Evolutionary conservation across 371 early-diverging fungal genomes (phyloP).

Genomic region (Apophysomyces ossiformis): DNA sequence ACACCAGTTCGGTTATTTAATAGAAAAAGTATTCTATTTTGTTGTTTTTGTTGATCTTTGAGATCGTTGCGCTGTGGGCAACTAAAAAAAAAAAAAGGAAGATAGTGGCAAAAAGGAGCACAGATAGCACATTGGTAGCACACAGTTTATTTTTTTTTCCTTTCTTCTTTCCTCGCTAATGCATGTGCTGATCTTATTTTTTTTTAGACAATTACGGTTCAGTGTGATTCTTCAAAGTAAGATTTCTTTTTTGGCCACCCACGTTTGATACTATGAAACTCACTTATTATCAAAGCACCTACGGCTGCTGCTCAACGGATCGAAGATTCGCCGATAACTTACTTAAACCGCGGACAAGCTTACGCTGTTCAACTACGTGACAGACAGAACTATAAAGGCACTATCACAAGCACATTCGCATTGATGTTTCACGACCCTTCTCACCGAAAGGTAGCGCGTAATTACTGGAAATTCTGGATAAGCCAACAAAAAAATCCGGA

Average conservation of each 20-base stretch:
- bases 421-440: constrained; percentile 77
- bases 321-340: constrained; percentile 58
- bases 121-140: constrained; percentile 9
- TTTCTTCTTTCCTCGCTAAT: background rate
- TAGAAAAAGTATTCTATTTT: background rate
- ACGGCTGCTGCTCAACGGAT: constrained; percentile 40
- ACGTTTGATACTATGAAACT: background rate
- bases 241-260: background rate
- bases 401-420: constrained; percentile 61
- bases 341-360: constrained; percentile 70
- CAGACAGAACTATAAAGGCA: constrained; percentile 38
- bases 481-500: constrained; percentile 69
- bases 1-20: background rate
- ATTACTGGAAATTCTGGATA: constrained; percentile 83
- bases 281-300: constrained; percentile 31
- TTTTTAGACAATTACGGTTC: constrained; percentile 10
- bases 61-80: constrained; percentile 1
- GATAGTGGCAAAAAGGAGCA: constrained; percentile 4
- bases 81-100: background rate
- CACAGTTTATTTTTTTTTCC: background rate
- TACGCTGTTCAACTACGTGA: constrained; percentile 54
- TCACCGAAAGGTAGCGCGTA: constrained; percentile 69
- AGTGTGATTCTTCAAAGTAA: constrained; percentile 13
- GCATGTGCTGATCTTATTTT: constrained; percentile 1
- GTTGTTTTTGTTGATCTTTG: background rate